Evolutionary conservation across 2,329 filamentous ascomycete species (phyloP), one percentile per base, ranked within the genome.

Genomic region (Neonectria hederae): DNA sequence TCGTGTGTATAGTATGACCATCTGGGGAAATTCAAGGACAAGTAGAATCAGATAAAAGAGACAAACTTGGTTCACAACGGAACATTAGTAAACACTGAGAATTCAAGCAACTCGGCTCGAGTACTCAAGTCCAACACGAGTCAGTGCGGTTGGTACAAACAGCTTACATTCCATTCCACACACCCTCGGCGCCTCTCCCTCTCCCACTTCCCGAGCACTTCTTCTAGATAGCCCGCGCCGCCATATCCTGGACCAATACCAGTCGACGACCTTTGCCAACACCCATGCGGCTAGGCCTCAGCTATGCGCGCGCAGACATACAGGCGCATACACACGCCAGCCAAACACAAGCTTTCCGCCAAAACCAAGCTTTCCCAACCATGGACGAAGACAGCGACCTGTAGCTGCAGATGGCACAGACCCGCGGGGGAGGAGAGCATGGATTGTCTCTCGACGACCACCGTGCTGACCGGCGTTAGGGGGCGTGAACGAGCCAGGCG

Each of bases 351-450:
- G 48, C 48, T 51, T 51, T 28, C 24, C 48, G 48, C 55, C 55
- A 58, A 58, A 46, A 43, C 11, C 21, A 28, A 45, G 38, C 62
- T 35, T 38, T 48, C 49, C 19, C 52, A 51, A 46, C 38, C 38
- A 56, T 28, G 49, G 58, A 53, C 54, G 46, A 42, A 62, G 48
- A 49, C 38, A 46, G 55, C 43, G 35, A 51, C 46, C 54, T 60
- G 59, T 45, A 67, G 57, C 46, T 69, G 63, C 60, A 62, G 59
- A 42, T 46, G 59, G 66, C 65, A 68, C 63, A 57, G 65, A 56
- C 59, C 43, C 35, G 38, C 17, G 58, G 63, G 59, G 65, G 56
- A 51, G 40, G 19, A 28, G 28, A 32, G 42, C 54, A 55, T 62
- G 62, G 57, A 52, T 56, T 55, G 49, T 24, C 63, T 63, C 49